Percentiles rank a stretch among this genome's conserved stretches.
phyloP scores from a whole-genome alignment of 129 eudicot genomes.

The Saussurea involucrata region DNA sequence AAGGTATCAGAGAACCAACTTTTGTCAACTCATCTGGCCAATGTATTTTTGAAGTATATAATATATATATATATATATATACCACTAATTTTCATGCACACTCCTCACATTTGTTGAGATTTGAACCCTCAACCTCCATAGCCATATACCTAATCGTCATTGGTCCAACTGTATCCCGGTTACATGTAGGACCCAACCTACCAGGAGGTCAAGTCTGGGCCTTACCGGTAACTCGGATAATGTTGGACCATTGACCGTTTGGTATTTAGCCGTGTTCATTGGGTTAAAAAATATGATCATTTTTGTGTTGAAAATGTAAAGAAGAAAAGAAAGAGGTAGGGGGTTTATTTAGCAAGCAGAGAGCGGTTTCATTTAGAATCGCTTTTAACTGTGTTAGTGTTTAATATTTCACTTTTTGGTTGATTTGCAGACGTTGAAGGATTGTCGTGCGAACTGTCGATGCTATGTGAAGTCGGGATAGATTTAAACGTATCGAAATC shows the following conservation, averaged over 20 bases:
- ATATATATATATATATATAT: no score
- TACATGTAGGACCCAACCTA: not conserved
- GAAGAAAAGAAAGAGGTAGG: not conserved
- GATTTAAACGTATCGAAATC: conserved; percentile 13
- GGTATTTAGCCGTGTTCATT: not conserved
- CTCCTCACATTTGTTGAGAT: not conserved
- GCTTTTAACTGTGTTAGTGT: not conserved
- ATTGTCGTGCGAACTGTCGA: conserved; percentile 71
- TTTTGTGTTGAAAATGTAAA: not conserved
- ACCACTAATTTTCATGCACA: no score
- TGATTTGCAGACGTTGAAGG: conserved; percentile 55
- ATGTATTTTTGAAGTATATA: not conserved
- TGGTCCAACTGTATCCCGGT: not conserved
- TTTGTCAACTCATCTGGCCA: not conserved
- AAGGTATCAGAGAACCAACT: conserved; percentile 45
- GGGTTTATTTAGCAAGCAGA: not conserved
- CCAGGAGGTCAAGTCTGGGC: not conserved
- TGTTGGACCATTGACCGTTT: not conserved
- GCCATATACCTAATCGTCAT: not conserved
- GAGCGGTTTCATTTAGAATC: no score
- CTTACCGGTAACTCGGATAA: not conserved
- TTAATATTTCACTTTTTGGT: not conserved
- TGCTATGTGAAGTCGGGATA: conserved; percentile 39
- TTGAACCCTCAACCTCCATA: not conserved
- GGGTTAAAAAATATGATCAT: not conserved